A percentile compares a stretch with the other conserved stretches of the same genome.
Conservation (phyloP, 169 alveolate genomes). For the Pseudocohnilembus persalinus region DNA sequence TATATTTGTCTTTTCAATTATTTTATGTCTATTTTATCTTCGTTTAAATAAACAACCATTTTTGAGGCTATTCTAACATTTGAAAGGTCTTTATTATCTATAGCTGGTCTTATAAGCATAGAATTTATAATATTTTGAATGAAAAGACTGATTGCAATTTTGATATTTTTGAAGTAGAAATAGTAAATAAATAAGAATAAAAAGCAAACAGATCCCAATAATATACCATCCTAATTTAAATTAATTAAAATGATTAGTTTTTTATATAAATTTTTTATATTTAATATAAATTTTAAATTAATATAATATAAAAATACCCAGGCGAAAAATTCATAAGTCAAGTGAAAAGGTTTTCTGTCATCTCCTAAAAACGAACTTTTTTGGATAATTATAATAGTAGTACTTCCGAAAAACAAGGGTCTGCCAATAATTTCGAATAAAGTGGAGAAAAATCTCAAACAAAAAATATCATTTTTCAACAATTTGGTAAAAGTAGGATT, state of each 20-base stretch:
- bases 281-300: too few species aligned
- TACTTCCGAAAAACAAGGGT: background rate
- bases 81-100: background rate
- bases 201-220: background rate
- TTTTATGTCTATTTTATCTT: too few species aligned
- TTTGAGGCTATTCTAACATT: background rate
- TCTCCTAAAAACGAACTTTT: background rate
- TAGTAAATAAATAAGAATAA: too few species aligned
- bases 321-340: background rate
- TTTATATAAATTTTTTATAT: too few species aligned
- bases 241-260: too few species aligned
- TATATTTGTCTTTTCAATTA: background rate
- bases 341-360: background rate
- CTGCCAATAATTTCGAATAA: background rate
- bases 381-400: background rate
- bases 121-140: background rate
- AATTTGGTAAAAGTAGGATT: background rate
- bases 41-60: background rate
- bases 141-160: background rate
- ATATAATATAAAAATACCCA: background rate
- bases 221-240: background rate
- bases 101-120: background rate
- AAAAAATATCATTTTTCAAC: background rate
- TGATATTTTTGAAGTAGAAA: background rate
- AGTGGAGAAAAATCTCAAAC: background rate